Evolutionary conservation across 2,329 filamentous ascomycete species (phyloP).

Genomic region (Sphaerulina musiva): DNA sequence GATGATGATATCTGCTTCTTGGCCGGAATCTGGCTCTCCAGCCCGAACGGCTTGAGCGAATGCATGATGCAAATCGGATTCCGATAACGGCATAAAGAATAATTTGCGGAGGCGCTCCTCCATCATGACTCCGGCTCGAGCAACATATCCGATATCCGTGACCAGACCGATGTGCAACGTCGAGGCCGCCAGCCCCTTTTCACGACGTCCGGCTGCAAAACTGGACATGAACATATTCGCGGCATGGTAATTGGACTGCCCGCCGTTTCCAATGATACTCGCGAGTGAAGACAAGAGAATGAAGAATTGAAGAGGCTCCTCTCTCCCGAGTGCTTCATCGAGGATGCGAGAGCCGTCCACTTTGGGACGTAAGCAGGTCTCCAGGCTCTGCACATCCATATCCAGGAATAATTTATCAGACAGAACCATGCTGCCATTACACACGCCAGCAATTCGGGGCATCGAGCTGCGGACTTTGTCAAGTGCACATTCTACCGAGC

Average conservation of each 20-base stretch:
- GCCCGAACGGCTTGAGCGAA: conserved; percentile 4
- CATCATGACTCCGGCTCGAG: conserved; percentile 2
- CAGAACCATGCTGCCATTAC: conserved; percentile 15
- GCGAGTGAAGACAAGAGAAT: conserved; percentile 50
- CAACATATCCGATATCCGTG: conserved; percentile 27
- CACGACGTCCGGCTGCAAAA: conserved; percentile 25
- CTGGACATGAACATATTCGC: conserved; percentile 37
- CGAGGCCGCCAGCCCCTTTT: conserved; percentile 22
- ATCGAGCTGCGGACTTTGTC: neutral
- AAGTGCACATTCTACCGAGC: neutral
- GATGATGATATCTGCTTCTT: conserved; percentile 3
- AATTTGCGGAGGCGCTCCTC: neutral
- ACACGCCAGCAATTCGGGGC: conserved; percentile 9
- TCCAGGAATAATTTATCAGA: conserved; percentile 9
- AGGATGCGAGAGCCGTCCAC: conserved; percentile 3
- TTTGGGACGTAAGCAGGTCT: conserved; percentile 7
- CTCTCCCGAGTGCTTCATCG: conserved; percentile 35
- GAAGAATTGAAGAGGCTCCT: conserved; percentile 38
- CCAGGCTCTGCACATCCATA: conserved; percentile 4
- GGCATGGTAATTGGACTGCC: conserved; percentile 54
- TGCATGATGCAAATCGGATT: neutral
- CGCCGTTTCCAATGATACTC: conserved; percentile 51
- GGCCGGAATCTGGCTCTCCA: conserved; percentile 5
- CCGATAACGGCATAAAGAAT: conserved; percentile 1
- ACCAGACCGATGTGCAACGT: conserved; percentile 31